Conservation (phyloP, 1,284 basidiomycete genomes). For the Ustilago loliicola region DNA sequence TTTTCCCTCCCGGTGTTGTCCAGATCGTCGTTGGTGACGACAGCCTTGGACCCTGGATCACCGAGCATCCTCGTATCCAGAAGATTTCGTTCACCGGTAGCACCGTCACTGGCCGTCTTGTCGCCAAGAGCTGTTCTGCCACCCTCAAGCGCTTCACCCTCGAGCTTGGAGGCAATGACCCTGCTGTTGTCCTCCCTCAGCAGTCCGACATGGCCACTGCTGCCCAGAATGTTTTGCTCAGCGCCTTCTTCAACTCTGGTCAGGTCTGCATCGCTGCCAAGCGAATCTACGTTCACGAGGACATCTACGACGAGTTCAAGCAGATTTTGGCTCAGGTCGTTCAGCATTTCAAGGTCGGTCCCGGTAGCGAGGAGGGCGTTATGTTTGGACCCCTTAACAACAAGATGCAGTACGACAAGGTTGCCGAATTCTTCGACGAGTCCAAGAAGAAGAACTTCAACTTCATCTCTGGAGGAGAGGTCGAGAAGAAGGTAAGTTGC, state of each 20-base stretch:
- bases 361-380: constrained; percentile 36
- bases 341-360: constrained; percentile 42
- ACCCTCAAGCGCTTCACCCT: constrained; percentile 55
- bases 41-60: constrained; percentile 45
- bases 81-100: constrained; percentile 56
- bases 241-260: constrained; percentile 45
- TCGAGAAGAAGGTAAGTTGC: constrained; percentile 27
- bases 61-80: constrained; percentile 48
- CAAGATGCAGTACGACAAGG: constrained; percentile 56
- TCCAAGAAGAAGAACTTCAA: constrained; percentile 43
- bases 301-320: constrained; percentile 56
- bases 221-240: constrained; percentile 29
- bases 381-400: constrained; percentile 52
- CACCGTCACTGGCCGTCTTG: constrained; percentile 42
- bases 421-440: constrained; percentile 51
- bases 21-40: constrained; percentile 52
- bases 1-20: constrained; percentile 52
- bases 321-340: constrained; percentile 18
- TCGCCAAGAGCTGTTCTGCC: constrained; percentile 47
- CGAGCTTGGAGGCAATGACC: constrained; percentile 56
- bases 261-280: constrained; percentile 51
- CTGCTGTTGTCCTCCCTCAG: constrained; percentile 31
- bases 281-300: constrained; percentile 55
- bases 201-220: constrained; percentile 31
- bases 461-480: constrained; percentile 37